These are phyloP conservation scores for Plasmodium gonderi DNA, from an alignment of 169 alveolate genomes.

Conservation along the genomic window DNA sequence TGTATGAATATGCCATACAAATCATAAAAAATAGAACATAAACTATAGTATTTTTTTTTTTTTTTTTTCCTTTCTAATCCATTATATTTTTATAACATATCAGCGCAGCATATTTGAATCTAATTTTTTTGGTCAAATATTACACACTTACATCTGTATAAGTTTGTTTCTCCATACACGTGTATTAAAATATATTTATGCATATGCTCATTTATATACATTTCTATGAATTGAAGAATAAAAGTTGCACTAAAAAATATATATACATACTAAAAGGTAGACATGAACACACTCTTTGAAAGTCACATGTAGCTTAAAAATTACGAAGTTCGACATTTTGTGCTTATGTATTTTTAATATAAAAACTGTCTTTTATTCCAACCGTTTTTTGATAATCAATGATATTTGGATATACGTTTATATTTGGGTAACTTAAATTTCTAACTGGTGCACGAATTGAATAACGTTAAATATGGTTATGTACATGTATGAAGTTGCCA, in stretches of 20 bases:
- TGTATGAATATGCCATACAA: not conserved
- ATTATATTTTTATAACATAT: too few species aligned
- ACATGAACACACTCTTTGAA: too few species aligned
- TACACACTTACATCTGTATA: not conserved
- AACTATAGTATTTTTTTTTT: not conserved
- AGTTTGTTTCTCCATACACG: not conserved
- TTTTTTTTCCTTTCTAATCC: not conserved
- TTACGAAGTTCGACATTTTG: not conserved
- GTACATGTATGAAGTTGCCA: not conserved
- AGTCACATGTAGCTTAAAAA: conserved; percentile 5
- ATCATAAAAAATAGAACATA: not conserved
- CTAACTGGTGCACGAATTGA: not conserved
- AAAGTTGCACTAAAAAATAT: not conserved
- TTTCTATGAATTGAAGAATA: not conserved
- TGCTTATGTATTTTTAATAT: not conserved
- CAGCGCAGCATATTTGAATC: not conserved
- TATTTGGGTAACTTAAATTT: not conserved
- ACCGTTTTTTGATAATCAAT: not conserved
- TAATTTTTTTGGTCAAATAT: not conserved
- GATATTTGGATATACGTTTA: not conserved
- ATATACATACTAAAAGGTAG: not conserved
- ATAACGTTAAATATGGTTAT: not conserved
- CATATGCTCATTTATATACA: not conserved
- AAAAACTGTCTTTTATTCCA: not conserved
- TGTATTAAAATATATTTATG: not conserved